These are phyloP conservation scores for Marsdenia floribunda DNA, from an alignment of 257 asterid genomes.

Conservation along the genomic window DNA sequence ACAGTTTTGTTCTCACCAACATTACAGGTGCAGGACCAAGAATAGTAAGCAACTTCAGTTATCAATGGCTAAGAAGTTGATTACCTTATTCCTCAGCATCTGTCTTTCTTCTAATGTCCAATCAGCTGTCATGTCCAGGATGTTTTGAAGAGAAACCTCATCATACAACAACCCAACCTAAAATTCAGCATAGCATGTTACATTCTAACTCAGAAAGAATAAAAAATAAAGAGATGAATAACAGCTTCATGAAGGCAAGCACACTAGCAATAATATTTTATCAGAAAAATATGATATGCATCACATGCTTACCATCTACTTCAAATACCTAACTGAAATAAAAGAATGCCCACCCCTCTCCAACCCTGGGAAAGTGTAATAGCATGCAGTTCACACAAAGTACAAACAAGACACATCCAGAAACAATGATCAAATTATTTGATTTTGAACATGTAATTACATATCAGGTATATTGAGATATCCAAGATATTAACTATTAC, in stretches of 20 bases:
- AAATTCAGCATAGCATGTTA: slow-evolving; percentile 13
- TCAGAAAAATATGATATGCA: not conserved
- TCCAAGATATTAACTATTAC: not conserved
- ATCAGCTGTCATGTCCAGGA: slow-evolving; percentile 82
- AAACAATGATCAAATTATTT: not conserved
- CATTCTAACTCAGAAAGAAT: not conserved
- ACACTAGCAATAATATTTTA: not conserved
- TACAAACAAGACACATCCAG: not conserved
- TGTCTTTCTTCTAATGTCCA: slow-evolving; percentile 82
- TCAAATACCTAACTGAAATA: not conserved
- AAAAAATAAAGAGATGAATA: not conserved
- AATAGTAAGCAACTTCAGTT: not conserved
- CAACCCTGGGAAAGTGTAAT: not conserved
- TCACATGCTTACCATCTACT: not conserved
- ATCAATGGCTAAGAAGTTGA: not conserved
- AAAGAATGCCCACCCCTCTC: not conserved
- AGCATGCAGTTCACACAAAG: not conserved
- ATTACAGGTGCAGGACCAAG: not conserved
- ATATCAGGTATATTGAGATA: not conserved
- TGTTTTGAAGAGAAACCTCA: slow-evolving; percentile 68
- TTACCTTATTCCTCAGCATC: slow-evolving; percentile 90
- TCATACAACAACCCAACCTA: slow-evolving; percentile 96
- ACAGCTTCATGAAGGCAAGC: not conserved
- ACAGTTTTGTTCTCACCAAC: not conserved
- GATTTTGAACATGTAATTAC: not conserved